Evolutionary conservation across 2,329 filamentous ascomycete species (phyloP).

Genomic region (Trichoderma oligosporum): DNA sequence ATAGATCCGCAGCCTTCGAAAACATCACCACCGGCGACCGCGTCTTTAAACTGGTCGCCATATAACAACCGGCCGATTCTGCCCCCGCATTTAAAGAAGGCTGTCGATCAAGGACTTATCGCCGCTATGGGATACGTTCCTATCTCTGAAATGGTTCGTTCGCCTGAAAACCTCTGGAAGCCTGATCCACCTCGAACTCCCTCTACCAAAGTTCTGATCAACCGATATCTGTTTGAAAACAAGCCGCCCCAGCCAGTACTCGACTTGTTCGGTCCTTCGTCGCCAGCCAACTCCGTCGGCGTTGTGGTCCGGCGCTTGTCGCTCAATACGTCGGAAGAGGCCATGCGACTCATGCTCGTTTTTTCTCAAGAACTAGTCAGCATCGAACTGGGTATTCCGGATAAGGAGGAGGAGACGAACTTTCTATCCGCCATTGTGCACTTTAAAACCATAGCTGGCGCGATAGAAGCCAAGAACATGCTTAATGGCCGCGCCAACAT

Average conservation of each 20-base stretch:
- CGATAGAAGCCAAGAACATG: constrained; percentile 54
- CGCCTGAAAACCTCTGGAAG: too few species aligned
- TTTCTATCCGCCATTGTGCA: constrained; percentile 51
- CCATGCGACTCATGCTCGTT: constrained; percentile 54
- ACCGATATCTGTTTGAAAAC: constrained; percentile 35
- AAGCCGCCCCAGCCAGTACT: constrained; percentile 41
- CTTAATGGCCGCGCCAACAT: constrained; percentile 54
- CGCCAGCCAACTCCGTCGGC: constrained; percentile 35
- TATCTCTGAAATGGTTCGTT: too few species aligned
- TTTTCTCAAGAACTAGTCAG: constrained; percentile 54
- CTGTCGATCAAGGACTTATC: background rate
- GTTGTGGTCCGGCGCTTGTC: constrained; percentile 55
- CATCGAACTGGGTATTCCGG: constrained; percentile 47
- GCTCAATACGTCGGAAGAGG: constrained; percentile 50
- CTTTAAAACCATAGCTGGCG: constrained; percentile 52
- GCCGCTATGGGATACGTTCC: background rate
- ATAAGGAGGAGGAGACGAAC: constrained; percentile 48
- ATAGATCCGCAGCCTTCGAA: constrained; percentile 22
- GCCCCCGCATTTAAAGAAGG: background rate
- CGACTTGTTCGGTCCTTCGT: constrained; percentile 37
- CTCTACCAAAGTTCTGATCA: constrained; percentile 20
- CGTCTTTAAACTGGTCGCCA: constrained; percentile 20
- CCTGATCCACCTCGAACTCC: too few species aligned
- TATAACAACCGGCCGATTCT: background rate
- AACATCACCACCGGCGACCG: constrained; percentile 26